These are phyloP conservation scores for Penicillium pancosmium DNA, from an alignment of 495 filamentous ascomycete species.

Conservation along the genomic window DNA sequence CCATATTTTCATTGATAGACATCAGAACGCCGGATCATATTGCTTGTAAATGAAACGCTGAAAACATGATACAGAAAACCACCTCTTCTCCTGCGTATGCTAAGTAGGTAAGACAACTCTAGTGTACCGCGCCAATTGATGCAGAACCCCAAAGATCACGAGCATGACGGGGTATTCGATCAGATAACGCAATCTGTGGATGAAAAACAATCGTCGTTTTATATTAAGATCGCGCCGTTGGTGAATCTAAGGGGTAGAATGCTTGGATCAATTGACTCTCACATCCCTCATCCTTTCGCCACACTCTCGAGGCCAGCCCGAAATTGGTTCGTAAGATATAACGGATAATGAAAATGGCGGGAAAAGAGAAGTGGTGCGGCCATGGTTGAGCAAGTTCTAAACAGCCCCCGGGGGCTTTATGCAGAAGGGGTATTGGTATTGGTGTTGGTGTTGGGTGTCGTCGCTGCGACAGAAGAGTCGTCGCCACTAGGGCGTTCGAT, in stretches of 20 bases:
- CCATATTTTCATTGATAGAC: constrained; percentile 18
- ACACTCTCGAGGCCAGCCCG: constrained; percentile 30
- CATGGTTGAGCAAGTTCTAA: background rate
- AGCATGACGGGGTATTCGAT: constrained; percentile 10
- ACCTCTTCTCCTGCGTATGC: constrained; percentile 22
- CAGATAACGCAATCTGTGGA: constrained; percentile 16
- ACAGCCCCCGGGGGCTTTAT: background rate
- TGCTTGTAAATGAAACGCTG: constrained; percentile 29
- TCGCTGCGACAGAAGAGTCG: constrained; percentile 9
- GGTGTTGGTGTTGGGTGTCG: constrained; percentile 13
- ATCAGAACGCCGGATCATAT: constrained; percentile 28
- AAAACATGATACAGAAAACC: constrained; percentile 28
- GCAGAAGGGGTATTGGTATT: constrained; percentile 17
- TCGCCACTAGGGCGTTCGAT: constrained; percentile 41
- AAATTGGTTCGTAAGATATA: constrained; percentile 8
- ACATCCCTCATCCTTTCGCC: background rate
- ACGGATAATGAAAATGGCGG: background rate
- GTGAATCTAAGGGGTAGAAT: background rate
- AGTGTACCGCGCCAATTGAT: constrained; percentile 21
- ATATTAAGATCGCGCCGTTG: constrained; percentile 18
- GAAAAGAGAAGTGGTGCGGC: constrained; percentile 1
- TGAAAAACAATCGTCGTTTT: constrained; percentile 17
- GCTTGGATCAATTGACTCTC: background rate
- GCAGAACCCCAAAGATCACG: constrained; percentile 9
- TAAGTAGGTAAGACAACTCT: constrained; percentile 21